Evolutionary conservation across 805 yeast species (phyloP), one percentile per base, ranked within the genome.

Genomic region (Schizosaccharomyces cryophilus): DNA sequence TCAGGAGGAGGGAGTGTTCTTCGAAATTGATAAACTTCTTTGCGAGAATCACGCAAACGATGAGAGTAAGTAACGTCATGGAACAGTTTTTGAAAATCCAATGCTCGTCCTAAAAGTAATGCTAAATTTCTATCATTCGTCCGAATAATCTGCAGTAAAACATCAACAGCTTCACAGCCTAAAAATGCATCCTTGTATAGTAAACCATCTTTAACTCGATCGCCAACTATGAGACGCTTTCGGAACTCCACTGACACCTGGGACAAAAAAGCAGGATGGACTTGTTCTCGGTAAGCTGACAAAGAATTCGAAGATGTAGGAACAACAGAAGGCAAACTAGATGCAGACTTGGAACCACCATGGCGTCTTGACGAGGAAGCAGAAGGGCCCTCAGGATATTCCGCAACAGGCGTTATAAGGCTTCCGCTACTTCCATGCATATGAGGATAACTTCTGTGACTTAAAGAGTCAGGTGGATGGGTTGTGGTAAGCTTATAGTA

Each of bases 31-130:
- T 90, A 93, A 30, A 90, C 85, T 70, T 93, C 98, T 67, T 78
- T 80, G 24, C 77, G 78, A 0, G 95, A 85, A 71, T 93, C 98
- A 65, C 98, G 77, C 61, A 93, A 75, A 59, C 96, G 77, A 69
- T 89, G 97, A 66, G 87, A 95, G 71, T 90, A 90, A 0, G 96
- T 85, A 29, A 89, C 96, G 72, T 93, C 98, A 68, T 87, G 95
- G 71, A 93, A 89, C 62, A 87, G 80, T 69, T 86, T 86, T 67
- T 93, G 97, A 0, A 96, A 95, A 72, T 93, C 97, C 62, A 93
- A 74, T 0, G 96, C 83, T 64, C 98, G 77, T 35, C 97, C 98
- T 60, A 93, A 73, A 42, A 93, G 73, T 59, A 93, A 73, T 0
- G 97, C 97, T 66, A 93, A 73, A 66, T 88, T 89, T 63, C 98